Evolutionary conservation across 2,329 filamentous ascomycete genomes (phyloP).

Genomic region (Juglanconis sp.): DNA sequence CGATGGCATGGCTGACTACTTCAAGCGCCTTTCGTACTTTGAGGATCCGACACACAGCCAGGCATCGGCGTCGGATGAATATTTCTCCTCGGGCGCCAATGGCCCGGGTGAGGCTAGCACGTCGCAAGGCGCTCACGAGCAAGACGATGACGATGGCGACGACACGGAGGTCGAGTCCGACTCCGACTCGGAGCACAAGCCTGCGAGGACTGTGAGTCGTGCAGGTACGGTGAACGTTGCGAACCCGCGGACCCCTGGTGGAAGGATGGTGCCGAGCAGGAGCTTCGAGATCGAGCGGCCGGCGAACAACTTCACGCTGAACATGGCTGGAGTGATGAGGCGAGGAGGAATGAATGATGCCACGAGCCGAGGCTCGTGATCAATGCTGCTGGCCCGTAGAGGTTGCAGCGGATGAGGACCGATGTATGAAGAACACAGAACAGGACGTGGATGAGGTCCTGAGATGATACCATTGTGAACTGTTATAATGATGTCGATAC

Average conservation of each 20-base stretch:
- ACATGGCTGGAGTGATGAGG: conserved; percentile 29
- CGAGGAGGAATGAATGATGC: conserved; percentile 5
- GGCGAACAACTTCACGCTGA: conserved; percentile 28
- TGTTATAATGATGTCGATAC: not conserved
- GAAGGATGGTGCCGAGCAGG: conserved; percentile 50
- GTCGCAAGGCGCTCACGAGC: not conserved
- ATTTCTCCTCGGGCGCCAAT: conserved; percentile 3
- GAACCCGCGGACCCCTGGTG: conserved; percentile 54
- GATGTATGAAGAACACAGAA: not conserved
- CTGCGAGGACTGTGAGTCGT: conserved; percentile 45
- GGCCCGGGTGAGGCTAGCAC: conserved; percentile 1
- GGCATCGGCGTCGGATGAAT: not conserved
- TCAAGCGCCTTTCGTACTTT: conserved; percentile 72
- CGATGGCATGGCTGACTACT: conserved; percentile 79
- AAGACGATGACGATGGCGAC: conserved; percentile 34
- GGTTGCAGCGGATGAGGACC: not conserved
- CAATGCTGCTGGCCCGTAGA: not conserved
- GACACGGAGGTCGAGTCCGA: conserved; percentile 35
- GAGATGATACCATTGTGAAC: not conserved
- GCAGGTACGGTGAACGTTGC: conserved; percentile 55
- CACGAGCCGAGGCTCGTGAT: not conserved
- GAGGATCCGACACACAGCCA: conserved; percentile 37
- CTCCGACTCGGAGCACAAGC: conserved; percentile 28
- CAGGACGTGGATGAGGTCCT: too few species aligned
- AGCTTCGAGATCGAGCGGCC: conserved; percentile 55